phyloP scores from a whole-genome alignment of 1,284 basidiomycete species.

The Cutaneotrichosporon cutaneum region DNA sequence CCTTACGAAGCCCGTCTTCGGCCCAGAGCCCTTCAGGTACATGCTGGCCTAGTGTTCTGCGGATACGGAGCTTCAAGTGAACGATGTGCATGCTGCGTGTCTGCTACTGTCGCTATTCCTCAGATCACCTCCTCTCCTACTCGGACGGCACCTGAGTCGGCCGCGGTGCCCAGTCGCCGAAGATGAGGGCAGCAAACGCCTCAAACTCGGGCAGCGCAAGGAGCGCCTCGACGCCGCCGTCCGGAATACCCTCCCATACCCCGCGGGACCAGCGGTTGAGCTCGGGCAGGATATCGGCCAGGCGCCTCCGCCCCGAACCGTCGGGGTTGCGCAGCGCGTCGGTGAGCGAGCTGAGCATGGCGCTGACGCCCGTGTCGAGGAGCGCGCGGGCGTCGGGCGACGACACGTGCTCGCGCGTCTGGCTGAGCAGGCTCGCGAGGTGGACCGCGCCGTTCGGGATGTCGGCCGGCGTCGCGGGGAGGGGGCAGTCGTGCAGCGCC shows the following conservation, averaged over 20 bases:
- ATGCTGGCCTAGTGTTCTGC: too few species aligned
- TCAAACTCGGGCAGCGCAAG: conserved; percentile 44
- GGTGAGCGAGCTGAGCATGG: conserved; percentile 34
- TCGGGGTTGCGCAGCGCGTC: conserved; percentile 25
- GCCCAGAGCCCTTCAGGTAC: too few species aligned
- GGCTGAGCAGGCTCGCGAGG: conserved; percentile 38
- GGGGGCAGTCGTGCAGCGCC: conserved; percentile 21
- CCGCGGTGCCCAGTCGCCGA: conserved; percentile 50
- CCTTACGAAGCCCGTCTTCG: too few species aligned
- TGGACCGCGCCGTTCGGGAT: conserved; percentile 25
- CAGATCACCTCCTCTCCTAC: not conserved
- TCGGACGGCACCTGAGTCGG: not conserved
- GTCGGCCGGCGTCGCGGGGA: conserved; percentile 27
- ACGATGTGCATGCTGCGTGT: too few species aligned
- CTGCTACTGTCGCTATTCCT: too few species aligned
- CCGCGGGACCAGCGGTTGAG: conserved; percentile 46
- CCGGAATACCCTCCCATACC: conserved; percentile 51
- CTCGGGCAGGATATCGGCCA: conserved; percentile 46
- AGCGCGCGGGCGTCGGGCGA: conserved; percentile 46
- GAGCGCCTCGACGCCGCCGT: conserved; percentile 47
- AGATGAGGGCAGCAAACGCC: conserved; percentile 49
- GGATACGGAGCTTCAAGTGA: too few species aligned
- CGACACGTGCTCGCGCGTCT: conserved; percentile 40
- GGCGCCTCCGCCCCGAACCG: conserved; percentile 12
- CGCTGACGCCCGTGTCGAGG: conserved; percentile 41